These are phyloP conservation scores for Gymnopilus dilepis DNA, from an alignment of 768 basidiomycete genomes.

Conservation along the genomic window DNA sequence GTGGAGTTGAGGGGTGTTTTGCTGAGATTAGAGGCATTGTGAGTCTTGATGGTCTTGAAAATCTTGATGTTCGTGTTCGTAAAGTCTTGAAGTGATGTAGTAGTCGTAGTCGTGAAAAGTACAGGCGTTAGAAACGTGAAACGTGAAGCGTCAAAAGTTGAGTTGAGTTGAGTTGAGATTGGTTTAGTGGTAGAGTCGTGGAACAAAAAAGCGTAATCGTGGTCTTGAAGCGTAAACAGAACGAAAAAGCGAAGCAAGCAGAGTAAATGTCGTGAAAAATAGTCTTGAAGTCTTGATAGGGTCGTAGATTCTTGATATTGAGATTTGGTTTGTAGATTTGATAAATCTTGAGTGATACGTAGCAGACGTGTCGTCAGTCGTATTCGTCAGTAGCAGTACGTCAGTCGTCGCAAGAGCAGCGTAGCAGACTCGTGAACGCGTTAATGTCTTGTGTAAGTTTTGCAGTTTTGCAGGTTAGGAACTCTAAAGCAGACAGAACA, in stretches of 20 bases:
- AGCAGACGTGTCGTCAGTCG: constrained; percentile 18
- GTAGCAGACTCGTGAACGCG: constrained; percentile 27
- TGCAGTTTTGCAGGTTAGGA: neutral
- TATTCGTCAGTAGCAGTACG: constrained; percentile 7
- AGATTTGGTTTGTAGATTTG: neutral
- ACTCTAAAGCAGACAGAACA: constrained; percentile 4
- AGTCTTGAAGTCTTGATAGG: constrained; percentile 1
- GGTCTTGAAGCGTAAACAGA: neutral
- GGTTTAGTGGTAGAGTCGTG: neutral
- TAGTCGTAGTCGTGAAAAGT: neutral
- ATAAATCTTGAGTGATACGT: neutral
- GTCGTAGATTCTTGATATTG: neutral
- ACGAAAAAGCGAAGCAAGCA: neutral
- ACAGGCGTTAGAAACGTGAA: neutral
- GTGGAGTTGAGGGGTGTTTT: neutral
- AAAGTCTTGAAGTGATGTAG: neutral
- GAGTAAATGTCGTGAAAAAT: neutral
- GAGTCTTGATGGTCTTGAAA: neutral
- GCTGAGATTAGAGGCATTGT: neutral
- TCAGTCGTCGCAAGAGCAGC: constrained; percentile 1
- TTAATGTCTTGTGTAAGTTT: constrained; percentile 8
- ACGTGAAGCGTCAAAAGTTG: neutral
- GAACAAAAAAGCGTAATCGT: neutral
- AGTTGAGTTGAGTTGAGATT: neutral
- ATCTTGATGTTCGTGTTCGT: neutral